phyloP scores from a whole-genome alignment of 106 monocot genomes.

The Hemerocallis citrina region DNA sequence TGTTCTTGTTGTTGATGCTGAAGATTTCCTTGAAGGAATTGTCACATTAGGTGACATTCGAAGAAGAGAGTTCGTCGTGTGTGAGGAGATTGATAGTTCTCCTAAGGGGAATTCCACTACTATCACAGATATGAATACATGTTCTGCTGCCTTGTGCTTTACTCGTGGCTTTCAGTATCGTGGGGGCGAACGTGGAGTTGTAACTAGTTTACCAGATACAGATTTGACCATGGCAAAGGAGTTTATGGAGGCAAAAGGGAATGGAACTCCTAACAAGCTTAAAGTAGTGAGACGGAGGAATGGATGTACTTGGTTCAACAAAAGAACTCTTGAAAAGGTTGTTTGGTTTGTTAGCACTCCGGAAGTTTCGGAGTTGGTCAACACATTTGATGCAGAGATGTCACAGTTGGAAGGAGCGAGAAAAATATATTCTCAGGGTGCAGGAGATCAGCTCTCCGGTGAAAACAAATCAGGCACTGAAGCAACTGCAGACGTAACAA shows the following conservation, averaged over 20 bases:
- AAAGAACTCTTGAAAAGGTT: conserved; percentile 87
- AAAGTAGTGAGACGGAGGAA: conserved; percentile 33
- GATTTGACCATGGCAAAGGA: conserved; percentile 76
- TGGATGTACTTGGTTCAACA: conserved; percentile 58
- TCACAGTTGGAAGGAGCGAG: conserved; percentile 74
- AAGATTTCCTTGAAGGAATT: conserved; percentile 90
- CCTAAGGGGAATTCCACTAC: conserved; percentile 23
- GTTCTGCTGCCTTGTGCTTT: conserved; percentile 42
- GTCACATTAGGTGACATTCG: conserved; percentile 75
- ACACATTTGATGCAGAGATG: conserved; percentile 78
- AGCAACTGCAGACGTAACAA: conserved; percentile 58
- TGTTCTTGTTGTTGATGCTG: conserved; percentile 75
- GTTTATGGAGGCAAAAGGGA: conserved; percentile 92
- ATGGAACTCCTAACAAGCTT: too few species aligned
- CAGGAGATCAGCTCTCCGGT: conserved; percentile 18
- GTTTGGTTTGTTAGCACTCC: conserved; percentile 83
- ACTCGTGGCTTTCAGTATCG: conserved; percentile 57
- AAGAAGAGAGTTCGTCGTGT: conserved; percentile 29
- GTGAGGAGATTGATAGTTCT: conserved; percentile 9
- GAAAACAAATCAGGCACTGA: conserved; percentile 23
- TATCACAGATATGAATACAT: conserved; percentile 41
- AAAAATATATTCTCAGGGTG: conserved; percentile 57
- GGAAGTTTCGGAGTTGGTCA: conserved; percentile 68
- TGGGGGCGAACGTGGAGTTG: conserved; percentile 60
- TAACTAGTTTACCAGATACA: conserved; percentile 83